Evolutionary conservation across 2,329 filamentous ascomycete genomes (phyloP).

Genomic region (Aspergillus hortae): DNA sequence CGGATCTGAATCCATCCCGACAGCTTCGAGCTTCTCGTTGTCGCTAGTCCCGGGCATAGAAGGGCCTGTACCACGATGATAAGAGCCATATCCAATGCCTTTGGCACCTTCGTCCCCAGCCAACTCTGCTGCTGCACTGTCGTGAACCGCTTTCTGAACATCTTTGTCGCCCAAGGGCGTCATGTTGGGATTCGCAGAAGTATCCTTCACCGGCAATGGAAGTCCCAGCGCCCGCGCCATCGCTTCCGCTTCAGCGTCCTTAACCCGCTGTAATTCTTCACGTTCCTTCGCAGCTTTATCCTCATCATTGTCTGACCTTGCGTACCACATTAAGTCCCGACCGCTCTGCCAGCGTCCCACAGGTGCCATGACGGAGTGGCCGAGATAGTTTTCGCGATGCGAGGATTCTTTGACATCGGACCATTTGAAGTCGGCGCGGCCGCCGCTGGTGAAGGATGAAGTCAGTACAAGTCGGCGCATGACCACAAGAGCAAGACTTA

Average conservation of each 20-base stretch:
- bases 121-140: conserved; percentile 30
- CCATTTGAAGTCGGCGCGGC: conserved; percentile 91
- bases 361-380: conserved; percentile 86
- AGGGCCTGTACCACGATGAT: conserved; percentile 27
- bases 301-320: conserved; percentile 51
- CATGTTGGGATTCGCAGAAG: conserved; percentile 62
- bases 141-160: conserved; percentile 52
- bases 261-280: conserved; percentile 74
- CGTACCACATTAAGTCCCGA: conserved; percentile 64
- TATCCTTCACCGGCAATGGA: conserved; percentile 58
- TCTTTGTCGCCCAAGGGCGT: conserved; percentile 61
- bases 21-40: conserved; percentile 25
- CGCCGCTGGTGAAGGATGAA: conserved; percentile 57
- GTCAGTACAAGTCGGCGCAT: neutral
- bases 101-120: conserved; percentile 22
- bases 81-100: conserved; percentile 34
- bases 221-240: conserved; percentile 79
- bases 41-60: conserved; percentile 26
- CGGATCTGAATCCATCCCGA: conserved; percentile 17
- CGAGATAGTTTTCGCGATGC: conserved; percentile 87
- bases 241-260: conserved; percentile 90
- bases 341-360: conserved; percentile 90
- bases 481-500: conserved; percentile 29
- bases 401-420: conserved; percentile 82
- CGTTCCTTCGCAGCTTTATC: conserved; percentile 55